Conservation (phyloP, 441 rosid genomes). For the Brassica balearica region DNA sequence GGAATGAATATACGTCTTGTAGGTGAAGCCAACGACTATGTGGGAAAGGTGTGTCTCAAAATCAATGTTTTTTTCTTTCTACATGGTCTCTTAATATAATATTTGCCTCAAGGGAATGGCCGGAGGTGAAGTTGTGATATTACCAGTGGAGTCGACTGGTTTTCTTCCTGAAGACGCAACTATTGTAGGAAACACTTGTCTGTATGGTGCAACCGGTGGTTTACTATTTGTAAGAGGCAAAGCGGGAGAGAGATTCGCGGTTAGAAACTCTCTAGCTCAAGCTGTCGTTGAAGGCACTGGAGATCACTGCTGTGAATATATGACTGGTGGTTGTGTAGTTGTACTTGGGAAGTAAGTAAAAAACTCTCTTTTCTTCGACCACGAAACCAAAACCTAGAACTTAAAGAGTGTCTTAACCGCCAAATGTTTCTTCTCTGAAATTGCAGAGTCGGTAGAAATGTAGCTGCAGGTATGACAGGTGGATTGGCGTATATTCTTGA, state of each 20-base stretch:
- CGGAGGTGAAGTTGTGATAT: constrained; percentile 91
- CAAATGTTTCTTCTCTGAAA: constrained; percentile 28
- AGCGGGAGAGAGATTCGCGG: constrained; percentile 98
- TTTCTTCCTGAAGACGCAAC: constrained; percentile 89
- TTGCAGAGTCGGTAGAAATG: constrained; percentile 96
- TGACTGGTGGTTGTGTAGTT: constrained; percentile 99
- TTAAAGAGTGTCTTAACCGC: not conserved
- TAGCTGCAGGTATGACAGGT: constrained; percentile 99
- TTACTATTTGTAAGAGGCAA: constrained; percentile 89
- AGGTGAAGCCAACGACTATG: constrained; percentile 98
- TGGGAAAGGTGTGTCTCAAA: constrained; percentile 77
- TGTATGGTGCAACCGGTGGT: constrained; percentile 98
- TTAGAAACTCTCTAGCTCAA: constrained; percentile 91
- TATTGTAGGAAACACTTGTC: constrained; percentile 97
- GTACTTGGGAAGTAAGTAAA: constrained; percentile 93
- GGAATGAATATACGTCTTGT: constrained; percentile 93
- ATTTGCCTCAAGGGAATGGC: constrained; percentile 80
- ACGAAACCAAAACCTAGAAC: constrained; percentile 10
- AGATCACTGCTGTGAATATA: constrained; percentile 96
- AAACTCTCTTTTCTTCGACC: not conserved
- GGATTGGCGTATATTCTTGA: constrained; percentile 93
- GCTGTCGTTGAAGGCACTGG: constrained; percentile 99
- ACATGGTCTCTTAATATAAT: constrained; percentile 8
- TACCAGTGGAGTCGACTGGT: constrained; percentile 73
- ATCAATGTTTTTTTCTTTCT: not conserved